Evolutionary conservation across 2,329 filamentous ascomycete genomes (phyloP), one percentile per base, ranked within the genome.

Genomic region (Aspergillus ochraceus): DNA sequence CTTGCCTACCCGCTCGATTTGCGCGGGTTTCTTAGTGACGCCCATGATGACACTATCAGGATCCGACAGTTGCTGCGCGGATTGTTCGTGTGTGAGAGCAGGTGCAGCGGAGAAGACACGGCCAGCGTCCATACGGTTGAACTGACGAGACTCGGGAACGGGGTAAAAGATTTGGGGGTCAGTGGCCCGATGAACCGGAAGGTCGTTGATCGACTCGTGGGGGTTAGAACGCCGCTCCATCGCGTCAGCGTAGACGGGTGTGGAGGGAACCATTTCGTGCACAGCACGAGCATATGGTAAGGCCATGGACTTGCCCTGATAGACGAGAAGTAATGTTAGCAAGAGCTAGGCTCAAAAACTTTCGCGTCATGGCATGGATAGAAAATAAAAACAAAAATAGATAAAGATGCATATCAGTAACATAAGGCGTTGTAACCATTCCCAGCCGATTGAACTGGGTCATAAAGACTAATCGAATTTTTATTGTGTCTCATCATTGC

Each of bases 381-480:
- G 29, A 49, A 49, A 49, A 53, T 14, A 50, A 55, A 59, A 62
- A 58, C 58, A 59, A 54, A 58, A 60, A 22, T 39, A 49, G 46
- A 54, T 29, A 32, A 55, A 22, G 45, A 26, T 59, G 53, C 62
- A 59, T 46, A 62, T 68, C 70, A 73, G 70, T 54, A 45, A 64
- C 58, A 66, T 61, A 66, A 68, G 86, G 89, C 86, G 88, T 84
- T 85, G 70, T 76, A 77, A 76, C 69, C 79, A 97, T 75, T 87
- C 72, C 72, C 72, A 67, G 68, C 58, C 61, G 30, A n/a, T 55
- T 65, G 62, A 66, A 64, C 66, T 70, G 77, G 88, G 93, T 98
- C 93, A 97, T 97, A 84, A 96, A 97, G 94, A 98, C 94, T 97
- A 97, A 98, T 97, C 94, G 94, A 86, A 81, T 90, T 86, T 87